phyloP scores from a whole-genome alignment of 768 basidiomycete genomes.

The Baorangia bicolor region DNA sequence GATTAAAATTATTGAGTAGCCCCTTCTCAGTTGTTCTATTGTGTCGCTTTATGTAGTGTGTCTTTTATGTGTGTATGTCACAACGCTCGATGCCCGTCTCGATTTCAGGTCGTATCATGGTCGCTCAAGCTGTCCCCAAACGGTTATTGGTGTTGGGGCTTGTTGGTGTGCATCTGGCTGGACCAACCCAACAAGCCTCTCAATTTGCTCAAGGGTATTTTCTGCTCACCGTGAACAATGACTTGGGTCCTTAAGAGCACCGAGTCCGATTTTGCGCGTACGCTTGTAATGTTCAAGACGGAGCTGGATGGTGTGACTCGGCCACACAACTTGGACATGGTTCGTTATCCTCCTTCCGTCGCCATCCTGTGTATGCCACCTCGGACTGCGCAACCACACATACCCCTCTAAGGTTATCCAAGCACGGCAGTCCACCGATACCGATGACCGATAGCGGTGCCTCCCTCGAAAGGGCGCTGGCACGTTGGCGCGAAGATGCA shows the following conservation, averaged over 20 bases:
- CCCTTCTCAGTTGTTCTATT: conserved; percentile 5
- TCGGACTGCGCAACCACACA: too few species aligned
- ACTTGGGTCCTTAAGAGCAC: background rate
- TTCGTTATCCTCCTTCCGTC: too few species aligned
- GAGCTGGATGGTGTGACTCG: background rate
- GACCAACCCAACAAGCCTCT: too few species aligned
- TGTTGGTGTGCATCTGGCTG: background rate
- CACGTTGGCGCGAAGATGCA: background rate
- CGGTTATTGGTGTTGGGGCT: background rate
- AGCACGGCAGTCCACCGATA: too few species aligned
- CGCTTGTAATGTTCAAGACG: background rate
- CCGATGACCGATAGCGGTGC: too few species aligned
- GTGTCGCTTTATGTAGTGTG: conserved; percentile 13
- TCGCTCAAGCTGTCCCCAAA: background rate
- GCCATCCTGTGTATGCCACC: too few species aligned
- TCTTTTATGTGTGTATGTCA: conserved; percentile 10
- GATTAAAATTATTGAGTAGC: conserved; percentile 21
- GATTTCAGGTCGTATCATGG: background rate
- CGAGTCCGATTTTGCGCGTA: background rate
- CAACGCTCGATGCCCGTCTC: background rate
- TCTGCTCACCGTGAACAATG: background rate
- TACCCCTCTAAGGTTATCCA: too few species aligned
- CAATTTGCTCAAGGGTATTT: too few species aligned
- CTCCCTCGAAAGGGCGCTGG: background rate
- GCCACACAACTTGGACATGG: background rate